Percentiles rank a stretch among this genome's conserved stretches.
phyloP scores from a whole-genome alignment of 1,284 basidiomycete species.

The Ceratobasidium sp. region DNA sequence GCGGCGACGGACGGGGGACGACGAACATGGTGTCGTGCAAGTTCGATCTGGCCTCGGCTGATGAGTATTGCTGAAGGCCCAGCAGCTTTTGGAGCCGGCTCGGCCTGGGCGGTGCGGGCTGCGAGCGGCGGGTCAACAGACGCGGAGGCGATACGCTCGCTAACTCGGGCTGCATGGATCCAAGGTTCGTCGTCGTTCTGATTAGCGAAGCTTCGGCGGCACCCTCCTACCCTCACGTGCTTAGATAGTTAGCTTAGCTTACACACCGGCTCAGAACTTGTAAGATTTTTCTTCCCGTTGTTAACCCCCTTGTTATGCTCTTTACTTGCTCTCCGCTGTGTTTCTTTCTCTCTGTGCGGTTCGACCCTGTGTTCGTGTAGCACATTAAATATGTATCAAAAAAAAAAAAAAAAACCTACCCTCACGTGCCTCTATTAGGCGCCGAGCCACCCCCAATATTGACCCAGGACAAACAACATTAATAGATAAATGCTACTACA shows the following conservation, averaged over 20 bases:
- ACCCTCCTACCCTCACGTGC: not conserved
- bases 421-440: not conserved
- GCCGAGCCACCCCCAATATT: not conserved
- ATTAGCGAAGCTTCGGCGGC: not conserved
- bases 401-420: too few relatives aligned
- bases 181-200: constrained; percentile 24
- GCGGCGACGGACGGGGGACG: constrained; percentile 7
- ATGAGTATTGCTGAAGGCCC: not conserved
- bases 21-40: constrained; percentile 41
- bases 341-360: too few relatives aligned
- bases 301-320: too few relatives aligned
- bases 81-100: constrained; percentile 28
- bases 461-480: not conserved
- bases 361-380: too few relatives aligned
- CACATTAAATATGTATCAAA: too few relatives aligned
- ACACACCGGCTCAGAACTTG: too few relatives aligned
- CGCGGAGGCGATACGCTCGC: constrained; percentile 25
- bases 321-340: too few relatives aligned
- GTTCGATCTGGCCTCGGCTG: constrained; percentile 6
- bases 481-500: constrained; percentile 11
- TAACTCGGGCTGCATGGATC: constrained; percentile 36
- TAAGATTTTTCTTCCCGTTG: too few relatives aligned
- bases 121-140: constrained; percentile 24
- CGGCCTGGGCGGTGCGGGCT: constrained; percentile 7
- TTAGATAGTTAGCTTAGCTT: too few relatives aligned